These are phyloP conservation scores for Globisporangium canariense DNA, from an alignment of 352 stramenopile genomes.

Conservation along the genomic window DNA sequence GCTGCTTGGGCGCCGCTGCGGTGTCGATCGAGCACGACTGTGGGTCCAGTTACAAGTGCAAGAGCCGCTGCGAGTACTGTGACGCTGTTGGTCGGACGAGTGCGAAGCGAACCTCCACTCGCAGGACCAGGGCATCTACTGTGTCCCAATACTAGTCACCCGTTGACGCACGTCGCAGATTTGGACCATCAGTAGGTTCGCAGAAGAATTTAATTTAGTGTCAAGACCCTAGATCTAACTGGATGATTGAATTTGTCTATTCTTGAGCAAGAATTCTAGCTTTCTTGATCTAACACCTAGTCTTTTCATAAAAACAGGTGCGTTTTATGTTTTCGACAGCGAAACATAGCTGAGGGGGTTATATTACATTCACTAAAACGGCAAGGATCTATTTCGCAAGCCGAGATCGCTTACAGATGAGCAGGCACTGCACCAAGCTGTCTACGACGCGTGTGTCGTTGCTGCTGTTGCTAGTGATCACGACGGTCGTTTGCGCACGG, in stretches of 20 bases:
- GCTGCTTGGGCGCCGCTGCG: neutral
- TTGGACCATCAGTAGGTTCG: too few relatives aligned
- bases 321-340: too few relatives aligned
- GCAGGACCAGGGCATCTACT: slow-evolving; percentile 63
- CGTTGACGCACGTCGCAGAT: too few relatives aligned
- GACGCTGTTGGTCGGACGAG: slow-evolving; percentile 26
- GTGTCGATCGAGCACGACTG: slow-evolving; percentile 40
- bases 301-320: too few relatives aligned
- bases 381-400: too few relatives aligned
- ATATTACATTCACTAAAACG: too few relatives aligned
- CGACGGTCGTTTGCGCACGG: neutral
- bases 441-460: neutral
- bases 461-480: neutral
- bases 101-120: slow-evolving; percentile 33
- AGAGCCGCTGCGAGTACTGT: slow-evolving; percentile 50
- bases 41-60: slow-evolving; percentile 41
- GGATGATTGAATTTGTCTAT: too few relatives aligned
- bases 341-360: too few relatives aligned
- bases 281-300: too few relatives aligned
- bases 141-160: slow-evolving; percentile 8
- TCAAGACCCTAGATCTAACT: too few relatives aligned
- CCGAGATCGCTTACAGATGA: neutral
- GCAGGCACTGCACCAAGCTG: neutral
- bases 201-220: too few relatives aligned
- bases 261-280: too few relatives aligned